Evolutionary conservation across 1,284 basidiomycete genomes (phyloP).

Genomic region (Tylopilus sp.): DNA sequence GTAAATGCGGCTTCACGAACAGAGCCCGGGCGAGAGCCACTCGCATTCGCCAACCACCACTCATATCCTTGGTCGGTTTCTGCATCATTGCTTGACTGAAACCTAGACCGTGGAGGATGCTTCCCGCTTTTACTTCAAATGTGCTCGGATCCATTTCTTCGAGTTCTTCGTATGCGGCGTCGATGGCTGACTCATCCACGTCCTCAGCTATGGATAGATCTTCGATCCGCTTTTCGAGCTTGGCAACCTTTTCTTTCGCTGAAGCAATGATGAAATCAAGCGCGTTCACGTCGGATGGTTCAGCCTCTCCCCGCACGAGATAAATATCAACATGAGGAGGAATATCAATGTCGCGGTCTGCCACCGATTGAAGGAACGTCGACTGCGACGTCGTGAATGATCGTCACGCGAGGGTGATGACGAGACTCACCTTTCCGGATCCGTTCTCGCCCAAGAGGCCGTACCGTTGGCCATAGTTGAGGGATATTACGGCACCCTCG

Average conservation of each 20-base stretch:
- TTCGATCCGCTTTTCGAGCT: conserved; percentile 91
- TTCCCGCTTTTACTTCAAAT: conserved; percentile 94
- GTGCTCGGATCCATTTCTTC: conserved; percentile 95
- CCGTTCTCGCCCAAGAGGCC: conserved; percentile 97
- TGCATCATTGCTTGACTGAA: conserved; percentile 92
- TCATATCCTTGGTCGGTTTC: conserved; percentile 97
- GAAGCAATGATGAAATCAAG: conserved; percentile 94
- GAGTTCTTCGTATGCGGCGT: conserved; percentile 90
- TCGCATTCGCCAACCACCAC: conserved; percentile 98
- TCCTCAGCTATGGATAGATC: conserved; percentile 87
- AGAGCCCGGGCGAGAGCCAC: conserved; percentile 94
- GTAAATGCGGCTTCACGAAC: conserved; percentile 93
- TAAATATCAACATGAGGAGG: conserved; percentile 97
- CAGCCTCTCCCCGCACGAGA: conserved; percentile 92
- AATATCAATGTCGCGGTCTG: conserved; percentile 91
- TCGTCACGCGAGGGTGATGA: conserved; percentile 1
- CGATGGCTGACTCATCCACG: conserved; percentile 82
- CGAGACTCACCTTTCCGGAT: conserved; percentile 80
- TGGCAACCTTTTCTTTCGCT: conserved; percentile 92
- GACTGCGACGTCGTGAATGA: conserved; percentile 39
- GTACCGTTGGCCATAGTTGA: conserved; percentile 96
- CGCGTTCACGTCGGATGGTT: conserved; percentile 94
- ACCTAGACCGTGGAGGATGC: conserved; percentile 95
- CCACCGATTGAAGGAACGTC: conserved; percentile 70
- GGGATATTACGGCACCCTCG: conserved; percentile 83